phyloP scores from a whole-genome alignment of 495 filamentous ascomycete genomes.

The Neurospora tetraspora region DNA sequence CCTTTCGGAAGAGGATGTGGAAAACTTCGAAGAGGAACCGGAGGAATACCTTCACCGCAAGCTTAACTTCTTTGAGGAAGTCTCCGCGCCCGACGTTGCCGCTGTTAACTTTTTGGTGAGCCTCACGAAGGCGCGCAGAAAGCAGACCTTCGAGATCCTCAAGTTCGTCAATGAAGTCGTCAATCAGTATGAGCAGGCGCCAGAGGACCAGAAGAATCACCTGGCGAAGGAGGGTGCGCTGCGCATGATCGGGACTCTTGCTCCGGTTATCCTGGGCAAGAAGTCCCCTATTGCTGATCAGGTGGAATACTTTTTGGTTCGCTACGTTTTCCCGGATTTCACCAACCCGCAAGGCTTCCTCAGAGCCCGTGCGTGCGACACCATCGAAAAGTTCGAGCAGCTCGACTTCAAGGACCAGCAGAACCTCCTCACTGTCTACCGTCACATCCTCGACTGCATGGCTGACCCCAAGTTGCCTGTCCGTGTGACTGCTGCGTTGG shows the following conservation, averaged over 20 bases:
- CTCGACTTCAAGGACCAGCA: slow-evolving; percentile 91
- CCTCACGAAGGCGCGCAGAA: slow-evolving; percentile 86
- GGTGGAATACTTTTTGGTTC: slow-evolving; percentile 98
- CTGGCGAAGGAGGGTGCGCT: slow-evolving; percentile 93
- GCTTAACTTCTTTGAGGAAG: slow-evolving; percentile 95
- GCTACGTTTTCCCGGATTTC: slow-evolving; percentile 98
- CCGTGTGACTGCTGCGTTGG: slow-evolving; percentile 87
- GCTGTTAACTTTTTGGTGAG: slow-evolving; percentile 94
- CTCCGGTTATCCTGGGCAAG: slow-evolving; percentile 90
- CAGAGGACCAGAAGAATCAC: slow-evolving; percentile 80
- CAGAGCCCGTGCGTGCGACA: slow-evolving; percentile 90
- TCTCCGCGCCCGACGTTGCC: slow-evolving; percentile 89
- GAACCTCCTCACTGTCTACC: slow-evolving; percentile 90
- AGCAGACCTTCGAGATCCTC: slow-evolving; percentile 88
- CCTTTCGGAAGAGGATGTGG: slow-evolving; percentile 84
- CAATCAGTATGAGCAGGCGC: slow-evolving; percentile 70
- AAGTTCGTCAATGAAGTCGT: slow-evolving; percentile 90
- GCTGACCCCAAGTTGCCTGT: slow-evolving; percentile 85
- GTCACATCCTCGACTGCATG: slow-evolving; percentile 95
- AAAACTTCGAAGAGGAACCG: slow-evolving; percentile 87
- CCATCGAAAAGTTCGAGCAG: slow-evolving; percentile 92
- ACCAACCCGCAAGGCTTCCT: slow-evolving; percentile 87
- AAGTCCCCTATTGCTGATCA: slow-evolving; percentile 96
- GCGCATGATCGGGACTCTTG: slow-evolving; percentile 92
- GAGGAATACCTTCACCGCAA: slow-evolving; percentile 95